Evolutionary conservation across 2,329 filamentous ascomycete species (phyloP).

Genomic region (Blastomyces gilchristii): DNA sequence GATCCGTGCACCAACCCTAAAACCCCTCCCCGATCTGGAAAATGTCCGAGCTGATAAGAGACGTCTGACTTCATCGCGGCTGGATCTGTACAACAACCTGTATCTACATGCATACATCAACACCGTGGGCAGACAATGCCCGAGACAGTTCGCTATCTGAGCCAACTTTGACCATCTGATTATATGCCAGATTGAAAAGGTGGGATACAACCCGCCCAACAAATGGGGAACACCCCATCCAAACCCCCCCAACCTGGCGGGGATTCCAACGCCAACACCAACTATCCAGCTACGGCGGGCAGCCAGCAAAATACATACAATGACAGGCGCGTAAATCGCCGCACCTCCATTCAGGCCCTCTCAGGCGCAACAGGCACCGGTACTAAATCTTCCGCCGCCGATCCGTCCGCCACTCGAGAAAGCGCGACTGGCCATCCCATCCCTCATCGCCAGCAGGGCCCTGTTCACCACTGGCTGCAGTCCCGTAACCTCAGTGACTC

Average conservation of each 20-base stretch:
- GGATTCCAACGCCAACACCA: conserved; percentile 14
- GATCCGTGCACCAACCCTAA: conserved; percentile 2
- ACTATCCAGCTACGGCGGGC: conserved; percentile 18
- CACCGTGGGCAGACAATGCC: neutral
- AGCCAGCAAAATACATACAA: conserved; percentile 1
- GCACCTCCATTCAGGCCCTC: conserved; percentile 33
- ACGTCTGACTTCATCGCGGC: neutral
- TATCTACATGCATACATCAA: neutral
- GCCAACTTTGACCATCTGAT: neutral
- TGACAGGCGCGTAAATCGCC: conserved; percentile 33
- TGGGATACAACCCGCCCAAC: neutral
- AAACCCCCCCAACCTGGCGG: conserved; percentile 29
- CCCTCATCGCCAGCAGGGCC: conserved; percentile 25
- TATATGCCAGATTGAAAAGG: neutral
- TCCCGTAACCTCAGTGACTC: conserved; percentile 29
- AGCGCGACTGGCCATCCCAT: conserved; percentile 33
- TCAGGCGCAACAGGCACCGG: conserved; percentile 21
- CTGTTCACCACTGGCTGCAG: conserved; percentile 31
- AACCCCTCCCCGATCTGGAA: neutral
- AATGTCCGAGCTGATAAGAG: neutral
- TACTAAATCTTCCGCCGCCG: conserved; percentile 31
- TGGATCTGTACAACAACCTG: neutral
- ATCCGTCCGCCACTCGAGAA: conserved; percentile 35
- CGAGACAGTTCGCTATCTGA: neutral
- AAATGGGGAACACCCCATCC: conserved; percentile 42